These are phyloP conservation scores for Hypoxylon sp. DNA, from an alignment of 2,329 filamentous ascomycete species.

Conservation along the genomic window DNA sequence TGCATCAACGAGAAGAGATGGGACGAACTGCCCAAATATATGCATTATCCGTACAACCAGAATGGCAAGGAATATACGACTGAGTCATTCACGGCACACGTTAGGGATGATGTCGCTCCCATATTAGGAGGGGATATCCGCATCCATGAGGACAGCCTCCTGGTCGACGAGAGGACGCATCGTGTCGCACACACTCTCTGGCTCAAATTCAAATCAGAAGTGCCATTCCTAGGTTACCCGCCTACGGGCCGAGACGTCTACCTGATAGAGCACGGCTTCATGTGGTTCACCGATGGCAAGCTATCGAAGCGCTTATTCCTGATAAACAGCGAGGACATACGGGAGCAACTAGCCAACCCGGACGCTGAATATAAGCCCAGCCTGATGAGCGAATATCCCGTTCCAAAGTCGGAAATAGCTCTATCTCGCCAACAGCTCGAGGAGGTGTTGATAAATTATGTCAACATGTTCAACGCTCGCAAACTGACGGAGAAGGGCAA, in stretches of 20 bases:
- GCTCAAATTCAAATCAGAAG: slow-evolving; percentile 30
- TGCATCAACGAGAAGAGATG: slow-evolving; percentile 41
- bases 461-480: slow-evolving; percentile 29
- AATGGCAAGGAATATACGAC: slow-evolving; percentile 36
- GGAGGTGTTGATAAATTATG: slow-evolving; percentile 26
- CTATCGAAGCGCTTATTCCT: slow-evolving; percentile 30
- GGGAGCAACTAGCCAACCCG: slow-evolving; percentile 32
- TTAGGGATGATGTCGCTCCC: slow-evolving; percentile 28
- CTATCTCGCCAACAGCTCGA: slow-evolving; percentile 30
- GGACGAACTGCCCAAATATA: slow-evolving; percentile 32
- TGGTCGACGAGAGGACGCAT: slow-evolving; percentile 33
- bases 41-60: slow-evolving; percentile 34
- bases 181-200: slow-evolving; percentile 33
- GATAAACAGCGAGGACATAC: slow-evolving; percentile 39
- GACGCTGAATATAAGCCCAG: slow-evolving; percentile 17
- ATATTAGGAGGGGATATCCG: slow-evolving; percentile 26
- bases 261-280: slow-evolving; percentile 32
- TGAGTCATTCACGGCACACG: slow-evolving; percentile 26
- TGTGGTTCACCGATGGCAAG: slow-evolving; percentile 38
- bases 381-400: slow-evolving; percentile 31
- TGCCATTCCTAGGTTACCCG: slow-evolving; percentile 31
- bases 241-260: slow-evolving; percentile 33
- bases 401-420: slow-evolving; percentile 9
- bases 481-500: slow-evolving; percentile 27
- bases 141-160: slow-evolving; percentile 34